Conservation (phyloP, 1,284 basidiomycete genomes). For the Puccinia triticina region DNA sequence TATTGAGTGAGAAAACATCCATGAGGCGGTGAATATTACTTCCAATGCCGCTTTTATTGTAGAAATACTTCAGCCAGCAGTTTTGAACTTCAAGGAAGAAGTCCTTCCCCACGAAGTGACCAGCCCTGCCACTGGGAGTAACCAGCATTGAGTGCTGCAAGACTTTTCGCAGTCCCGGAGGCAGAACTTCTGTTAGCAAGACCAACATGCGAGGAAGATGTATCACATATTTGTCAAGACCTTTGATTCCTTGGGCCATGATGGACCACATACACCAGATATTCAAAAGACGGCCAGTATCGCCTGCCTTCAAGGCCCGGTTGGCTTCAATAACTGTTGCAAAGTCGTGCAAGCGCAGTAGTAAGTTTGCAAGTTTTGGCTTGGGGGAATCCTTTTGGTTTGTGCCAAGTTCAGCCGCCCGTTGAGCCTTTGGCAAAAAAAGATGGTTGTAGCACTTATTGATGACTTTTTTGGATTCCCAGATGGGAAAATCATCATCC, state of each 20-base stretch:
- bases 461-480: no score
- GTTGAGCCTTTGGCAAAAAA: background rate
- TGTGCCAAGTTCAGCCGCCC: no score
- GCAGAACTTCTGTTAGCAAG: background rate
- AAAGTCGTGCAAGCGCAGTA: background rate
- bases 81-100: background rate
- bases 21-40: background rate
- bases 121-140: background rate
- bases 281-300: background rate
- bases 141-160: background rate
- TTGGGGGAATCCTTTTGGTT: background rate
- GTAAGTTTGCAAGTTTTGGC: background rate
- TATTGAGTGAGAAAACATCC: no score
- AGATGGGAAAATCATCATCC: no score
- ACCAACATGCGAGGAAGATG: constrained; percentile 11
- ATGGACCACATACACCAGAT: background rate
- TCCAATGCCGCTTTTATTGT: constrained; percentile 1
- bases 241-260: constrained; percentile 18
- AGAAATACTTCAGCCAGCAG: constrained; percentile 32
- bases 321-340: no score
- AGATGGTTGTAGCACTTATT: no score
- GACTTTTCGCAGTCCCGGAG: background rate
- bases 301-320: constrained; percentile 9
- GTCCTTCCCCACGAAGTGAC: constrained; percentile 5
- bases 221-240: background rate